Evolutionary conservation across 139 green algal genomes (phyloP), one percentile per base, ranked within the genome.

Genomic region (Desmodesmus armatus): DNA sequence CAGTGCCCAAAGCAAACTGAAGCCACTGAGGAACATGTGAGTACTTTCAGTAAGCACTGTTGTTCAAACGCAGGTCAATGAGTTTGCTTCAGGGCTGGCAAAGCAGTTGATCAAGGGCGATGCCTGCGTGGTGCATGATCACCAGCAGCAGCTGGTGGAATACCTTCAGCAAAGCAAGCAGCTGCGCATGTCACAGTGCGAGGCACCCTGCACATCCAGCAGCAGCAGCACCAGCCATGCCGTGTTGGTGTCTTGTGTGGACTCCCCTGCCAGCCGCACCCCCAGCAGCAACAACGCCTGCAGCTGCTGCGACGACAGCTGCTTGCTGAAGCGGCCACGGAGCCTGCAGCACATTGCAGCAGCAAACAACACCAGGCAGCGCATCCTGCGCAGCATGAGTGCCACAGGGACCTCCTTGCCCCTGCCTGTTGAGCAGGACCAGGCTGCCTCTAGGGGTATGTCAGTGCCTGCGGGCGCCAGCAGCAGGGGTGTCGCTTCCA

Each of bases 161-260:
- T 62, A 84, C 31, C 78, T 84, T 62, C 63, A 77, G 78, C 62
- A 72, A 37, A 63, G 78, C 78, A 75, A 40, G 63, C 62, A 21
- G 17, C 31, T 65, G 75, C 75, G 55, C 53, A 49, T 72, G 53
- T 9, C 37, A 65, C 75, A 82, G 53, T 33, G n/a, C 51, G 9
- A 55, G 25, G 25, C n/a, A 27, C 21, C 29, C 67, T n/a, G 0
- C 17, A 29, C 17, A 44, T 76, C 7, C 67, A 76, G 25, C 67
- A 76, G 2, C 0, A 67, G 13, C 65, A 73, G 69, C 73, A 65
- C 31, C 74, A 71, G 33, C 51, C 74, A 69, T 6, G 6, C 37
- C 9, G n/a, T 39, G 66, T 17, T 49, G 35, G 33, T n/a, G 17
- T 31, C 13, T 29, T 15, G 15, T 13, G 43, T 7, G 35, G 31